These are phyloP conservation scores for Penicillium sp. DNA, from an alignment of 2,329 filamentous ascomycete species.

Conservation along the genomic window DNA sequence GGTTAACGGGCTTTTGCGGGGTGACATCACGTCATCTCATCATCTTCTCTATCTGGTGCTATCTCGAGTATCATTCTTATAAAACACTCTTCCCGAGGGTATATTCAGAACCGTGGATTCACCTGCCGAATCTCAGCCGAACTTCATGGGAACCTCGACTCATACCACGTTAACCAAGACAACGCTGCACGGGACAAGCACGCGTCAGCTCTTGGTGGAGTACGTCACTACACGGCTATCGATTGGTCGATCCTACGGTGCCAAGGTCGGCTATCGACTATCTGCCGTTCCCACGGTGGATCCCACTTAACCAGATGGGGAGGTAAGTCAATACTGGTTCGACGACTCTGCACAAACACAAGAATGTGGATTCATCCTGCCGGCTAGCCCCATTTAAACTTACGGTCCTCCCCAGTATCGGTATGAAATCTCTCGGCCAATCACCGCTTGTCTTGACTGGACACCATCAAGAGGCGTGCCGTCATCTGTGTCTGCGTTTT, in stretches of 20 bases:
- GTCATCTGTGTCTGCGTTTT: too few relatives aligned
- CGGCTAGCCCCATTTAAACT: slow-evolving; percentile 7
- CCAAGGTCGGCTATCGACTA: slow-evolving; percentile 39
- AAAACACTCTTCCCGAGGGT: too few relatives aligned
- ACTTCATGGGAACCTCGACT: too few relatives aligned
- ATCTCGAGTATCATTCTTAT: too few relatives aligned
- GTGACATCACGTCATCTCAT: slow-evolving; percentile 18
- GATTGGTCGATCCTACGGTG: slow-evolving; percentile 29
- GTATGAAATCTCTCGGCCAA: too few relatives aligned
- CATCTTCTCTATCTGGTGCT: too few relatives aligned
- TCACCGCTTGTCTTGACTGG: too few relatives aligned
- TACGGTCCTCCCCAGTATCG: background rate
- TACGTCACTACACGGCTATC: background rate
- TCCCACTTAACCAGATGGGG: slow-evolving; percentile 1
- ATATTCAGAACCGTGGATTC: too few relatives aligned
- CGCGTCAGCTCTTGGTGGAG: slow-evolving; percentile 32
- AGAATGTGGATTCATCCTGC: slow-evolving; percentile 15
- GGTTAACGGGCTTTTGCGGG: slow-evolving; percentile 28
- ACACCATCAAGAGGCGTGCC: too few relatives aligned
- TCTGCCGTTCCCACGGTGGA: slow-evolving; percentile 30
- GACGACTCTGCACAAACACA: slow-evolving; percentile 18
- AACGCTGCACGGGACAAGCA: slow-evolving; percentile 24
- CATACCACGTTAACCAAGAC: slow-evolving; percentile 19
- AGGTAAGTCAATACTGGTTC: background rate
- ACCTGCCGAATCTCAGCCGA: too few relatives aligned